Base-by-base conservation (phyloP, 768 basidiomycete genomes). In the Antrodiella citrinella region DNA sequence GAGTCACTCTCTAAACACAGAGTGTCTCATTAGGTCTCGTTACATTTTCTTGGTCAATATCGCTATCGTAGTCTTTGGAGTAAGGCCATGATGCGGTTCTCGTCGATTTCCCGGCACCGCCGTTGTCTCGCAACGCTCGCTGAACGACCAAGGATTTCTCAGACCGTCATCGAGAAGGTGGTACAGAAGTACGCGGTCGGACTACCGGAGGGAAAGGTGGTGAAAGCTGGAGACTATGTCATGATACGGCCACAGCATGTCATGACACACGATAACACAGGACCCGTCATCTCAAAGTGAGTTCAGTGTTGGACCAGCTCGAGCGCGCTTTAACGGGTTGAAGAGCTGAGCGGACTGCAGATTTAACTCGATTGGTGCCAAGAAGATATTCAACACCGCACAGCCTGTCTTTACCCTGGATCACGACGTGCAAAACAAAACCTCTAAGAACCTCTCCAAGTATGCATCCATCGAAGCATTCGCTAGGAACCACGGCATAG, bases 191-290 rank as follows among this genome's bases (percentile, higher is more conserved):
- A 97, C 72, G 84, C 96, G 0, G 90, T 98, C n/a, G 92, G 84
- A 45, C 73, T 93, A 1, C 82, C 91, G 2, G 68, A 75, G 47
- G 86, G 85, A 41, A 90, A 86, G 64, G 71, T 74, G 13, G 89
- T 98, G 57, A 83, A 81, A 59, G 90, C 93, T 30, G 96, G 95
- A 12, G 96, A 99, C 82, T 98, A 98, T 82, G 93, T 98, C 35
- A 99, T 97, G 94, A 96, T 99, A 69, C 81, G 82, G 39, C 96
- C 96, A 20, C 86, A 97, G 64, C 92, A 98, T 78, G 93, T 97
- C 58, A 94, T 94, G 91, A 94, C 91, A 9, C 92, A 94, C 57
- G 96, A 99, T 62, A 98, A 98, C 64, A 99, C 96, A 11, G 96
- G 93, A 0, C 95, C 96, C 4, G 94, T 99, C 55, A 95, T 99